Evolutionary conservation across 176 grass and related monocot species (phyloP).

Genomic region (Carex kokanica): DNA sequence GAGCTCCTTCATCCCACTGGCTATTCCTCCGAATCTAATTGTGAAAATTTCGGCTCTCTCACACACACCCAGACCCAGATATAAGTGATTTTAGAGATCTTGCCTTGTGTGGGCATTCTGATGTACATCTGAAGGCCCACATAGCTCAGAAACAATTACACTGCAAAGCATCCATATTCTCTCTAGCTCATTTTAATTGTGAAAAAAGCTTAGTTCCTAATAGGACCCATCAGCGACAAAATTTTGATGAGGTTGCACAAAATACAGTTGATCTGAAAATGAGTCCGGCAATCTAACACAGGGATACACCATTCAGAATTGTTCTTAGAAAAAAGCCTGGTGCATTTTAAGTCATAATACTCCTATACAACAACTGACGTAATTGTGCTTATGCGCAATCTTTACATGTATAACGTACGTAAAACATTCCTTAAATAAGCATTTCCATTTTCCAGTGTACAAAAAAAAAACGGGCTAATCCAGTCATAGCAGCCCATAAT

Average conservation of each 20-base stretch:
- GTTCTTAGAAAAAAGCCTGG: not conserved
- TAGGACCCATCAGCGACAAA: too few relatives aligned
- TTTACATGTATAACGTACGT: not conserved
- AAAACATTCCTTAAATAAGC: not conserved
- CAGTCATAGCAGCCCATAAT: not conserved
- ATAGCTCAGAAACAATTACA: too few relatives aligned
- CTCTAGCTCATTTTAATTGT: not conserved
- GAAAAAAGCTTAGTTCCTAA: too few relatives aligned
- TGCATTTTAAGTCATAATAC: not conserved
- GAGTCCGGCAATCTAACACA: not conserved
- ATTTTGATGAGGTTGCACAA: too few relatives aligned
- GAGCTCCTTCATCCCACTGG: too few relatives aligned
- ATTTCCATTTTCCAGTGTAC: not conserved
- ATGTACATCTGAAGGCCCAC: too few relatives aligned
- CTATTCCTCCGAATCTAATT: too few relatives aligned
- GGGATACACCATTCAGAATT: not conserved
- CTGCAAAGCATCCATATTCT: too few relatives aligned
- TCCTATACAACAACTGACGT: not conserved
- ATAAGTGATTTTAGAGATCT: too few relatives aligned
- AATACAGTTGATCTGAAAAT: not conserved
- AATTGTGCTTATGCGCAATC: not conserved
- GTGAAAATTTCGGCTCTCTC: too few relatives aligned
- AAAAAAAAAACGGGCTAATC: not conserved
- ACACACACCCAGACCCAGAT: too few relatives aligned
- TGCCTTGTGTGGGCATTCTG: too few relatives aligned